phyloP scores from a whole-genome alignment of 2,329 filamentous ascomycete species.

The Clonostachys byssicola region DNA sequence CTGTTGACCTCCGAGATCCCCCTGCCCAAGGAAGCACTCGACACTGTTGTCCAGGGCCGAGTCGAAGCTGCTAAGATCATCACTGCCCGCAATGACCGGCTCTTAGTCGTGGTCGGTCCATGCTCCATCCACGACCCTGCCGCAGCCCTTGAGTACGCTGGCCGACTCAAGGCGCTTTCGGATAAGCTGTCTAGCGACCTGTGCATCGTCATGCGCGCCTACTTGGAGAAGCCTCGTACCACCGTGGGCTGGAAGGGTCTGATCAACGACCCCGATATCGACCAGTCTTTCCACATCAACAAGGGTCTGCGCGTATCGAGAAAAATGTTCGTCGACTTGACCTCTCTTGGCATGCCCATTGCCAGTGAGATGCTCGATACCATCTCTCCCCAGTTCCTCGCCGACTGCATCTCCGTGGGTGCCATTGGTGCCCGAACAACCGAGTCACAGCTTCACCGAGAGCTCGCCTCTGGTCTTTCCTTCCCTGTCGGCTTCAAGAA shows the following conservation, averaged over 20 bases:
- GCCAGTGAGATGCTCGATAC: slow-evolving; percentile 98
- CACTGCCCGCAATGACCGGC: slow-evolving; percentile 75
- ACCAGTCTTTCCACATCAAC: slow-evolving; percentile 98
- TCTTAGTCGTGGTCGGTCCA: slow-evolving; percentile 90
- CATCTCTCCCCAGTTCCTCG: slow-evolving; percentile 95
- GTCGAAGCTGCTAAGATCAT: slow-evolving; percentile 69
- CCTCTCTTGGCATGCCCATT: slow-evolving; percentile 83
- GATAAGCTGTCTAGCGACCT: slow-evolving; percentile 80
- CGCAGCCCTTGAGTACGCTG: slow-evolving; percentile 83
- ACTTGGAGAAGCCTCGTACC: slow-evolving; percentile 97
- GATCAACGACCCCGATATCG: slow-evolving; percentile 98
- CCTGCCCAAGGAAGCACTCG: slow-evolving; percentile 54
- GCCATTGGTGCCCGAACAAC: slow-evolving; percentile 96
- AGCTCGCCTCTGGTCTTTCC: slow-evolving; percentile 89
- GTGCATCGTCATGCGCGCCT: slow-evolving; percentile 94
- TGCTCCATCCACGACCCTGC: slow-evolving; percentile 96
- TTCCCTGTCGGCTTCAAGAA: slow-evolving; percentile 99
- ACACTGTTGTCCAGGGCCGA: slow-evolving; percentile 69
- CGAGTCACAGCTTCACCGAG: slow-evolving; percentile 92
- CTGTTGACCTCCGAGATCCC: slow-evolving; percentile 86
- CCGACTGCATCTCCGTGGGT: slow-evolving; percentile 91
- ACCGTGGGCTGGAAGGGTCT: slow-evolving; percentile 99
- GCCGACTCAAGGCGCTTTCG: slow-evolving; percentile 70
- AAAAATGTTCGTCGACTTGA: slow-evolving; percentile 90
- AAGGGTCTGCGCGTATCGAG: slow-evolving; percentile 92